Evolutionary conservation across 352 stramenopile genomes (phyloP).

Genomic region (Phytopythium mirpurense): DNA sequence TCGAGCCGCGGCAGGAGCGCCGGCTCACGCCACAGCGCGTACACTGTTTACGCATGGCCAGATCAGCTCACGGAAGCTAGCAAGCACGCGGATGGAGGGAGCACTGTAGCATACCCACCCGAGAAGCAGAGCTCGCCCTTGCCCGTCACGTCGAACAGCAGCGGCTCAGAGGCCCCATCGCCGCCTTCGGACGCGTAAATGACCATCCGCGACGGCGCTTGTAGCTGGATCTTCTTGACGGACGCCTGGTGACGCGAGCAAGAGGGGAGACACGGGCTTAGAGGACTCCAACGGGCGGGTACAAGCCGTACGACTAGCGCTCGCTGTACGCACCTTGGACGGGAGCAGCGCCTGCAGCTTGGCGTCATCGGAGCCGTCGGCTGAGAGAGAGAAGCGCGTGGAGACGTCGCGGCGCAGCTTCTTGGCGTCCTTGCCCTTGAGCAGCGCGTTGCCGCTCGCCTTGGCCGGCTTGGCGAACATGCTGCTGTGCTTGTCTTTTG

Average conservation of each 20-base stretch:
- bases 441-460: conserved; percentile 68
- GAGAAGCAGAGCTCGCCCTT: conserved; percentile 61
- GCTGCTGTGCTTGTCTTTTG: not conserved
- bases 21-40: conserved; percentile 54
- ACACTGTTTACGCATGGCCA: no score
- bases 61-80: no score
- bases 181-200: conserved; percentile 57
- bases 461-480: conserved; percentile 84
- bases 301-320: no score
- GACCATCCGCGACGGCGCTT: conserved; percentile 65
- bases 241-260: conserved; percentile 12
- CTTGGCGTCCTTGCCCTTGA: conserved; percentile 85
- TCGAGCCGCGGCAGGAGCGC: conserved; percentile 46
- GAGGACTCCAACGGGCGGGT: no score
- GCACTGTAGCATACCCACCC: conserved; percentile 7
- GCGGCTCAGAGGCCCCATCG: conserved; percentile 29
- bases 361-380: conserved; percentile 26
- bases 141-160: conserved; percentile 69
- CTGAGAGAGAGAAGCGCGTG: conserved; percentile 22
- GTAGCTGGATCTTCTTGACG: conserved; percentile 75
- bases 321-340: conserved; percentile 27
- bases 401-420: conserved; percentile 69
- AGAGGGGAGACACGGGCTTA: not conserved
- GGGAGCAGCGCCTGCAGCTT: conserved; percentile 34
- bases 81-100: no score